Evolutionary conservation across 2,329 filamentous ascomycete genomes (phyloP).

Genomic region (Monascus ruber): DNA sequence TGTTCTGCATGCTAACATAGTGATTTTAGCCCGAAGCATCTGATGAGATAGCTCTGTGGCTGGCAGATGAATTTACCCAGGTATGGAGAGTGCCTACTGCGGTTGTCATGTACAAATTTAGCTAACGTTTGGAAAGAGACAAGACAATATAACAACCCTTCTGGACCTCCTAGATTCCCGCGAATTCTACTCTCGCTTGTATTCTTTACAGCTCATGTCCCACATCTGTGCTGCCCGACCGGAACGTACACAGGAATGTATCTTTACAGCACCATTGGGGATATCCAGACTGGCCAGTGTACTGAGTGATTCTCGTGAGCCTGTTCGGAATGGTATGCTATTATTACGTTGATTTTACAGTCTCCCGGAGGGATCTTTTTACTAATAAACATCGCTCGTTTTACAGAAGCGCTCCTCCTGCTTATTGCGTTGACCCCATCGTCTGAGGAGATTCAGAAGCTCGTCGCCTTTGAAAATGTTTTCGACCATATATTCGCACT

Average conservation of each 20-base stretch:
- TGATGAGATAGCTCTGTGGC: slow-evolving; percentile 89
- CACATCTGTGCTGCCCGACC: slow-evolving; percentile 77
- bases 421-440: slow-evolving; percentile 79
- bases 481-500: slow-evolving; percentile 79
- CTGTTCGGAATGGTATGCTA: slow-evolving; percentile 59
- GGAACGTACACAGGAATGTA: slow-evolving; percentile 87
- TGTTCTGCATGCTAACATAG: slow-evolving; percentile 2
- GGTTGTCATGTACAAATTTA: slow-evolving; percentile 1
- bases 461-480: slow-evolving; percentile 89
- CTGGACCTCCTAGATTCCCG: slow-evolving; percentile 76
- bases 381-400: slow-evolving; percentile 8
- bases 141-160: slow-evolving; percentile 89
- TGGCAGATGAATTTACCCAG: slow-evolving; percentile 96
- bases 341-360: neutral
- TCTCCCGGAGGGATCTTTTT: neutral
- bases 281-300: slow-evolving; percentile 75
- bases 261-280: slow-evolving; percentile 77
- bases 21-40: slow-evolving; percentile 70
- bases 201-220: slow-evolving; percentile 77
- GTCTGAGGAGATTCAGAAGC: slow-evolving; percentile 81
- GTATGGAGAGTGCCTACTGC: slow-evolving; percentile 29
- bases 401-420: slow-evolving; percentile 63
- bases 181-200: slow-evolving; percentile 85
- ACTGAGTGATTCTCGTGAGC: slow-evolving; percentile 76
- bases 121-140: slow-evolving; percentile 53